Percentiles rank a stretch among this genome's conserved stretches.
Evolutionary conservation across 192 early-diverging fungal genomes (phyloP).

Genomic region (Entomortierella chlamydospora): DNA sequence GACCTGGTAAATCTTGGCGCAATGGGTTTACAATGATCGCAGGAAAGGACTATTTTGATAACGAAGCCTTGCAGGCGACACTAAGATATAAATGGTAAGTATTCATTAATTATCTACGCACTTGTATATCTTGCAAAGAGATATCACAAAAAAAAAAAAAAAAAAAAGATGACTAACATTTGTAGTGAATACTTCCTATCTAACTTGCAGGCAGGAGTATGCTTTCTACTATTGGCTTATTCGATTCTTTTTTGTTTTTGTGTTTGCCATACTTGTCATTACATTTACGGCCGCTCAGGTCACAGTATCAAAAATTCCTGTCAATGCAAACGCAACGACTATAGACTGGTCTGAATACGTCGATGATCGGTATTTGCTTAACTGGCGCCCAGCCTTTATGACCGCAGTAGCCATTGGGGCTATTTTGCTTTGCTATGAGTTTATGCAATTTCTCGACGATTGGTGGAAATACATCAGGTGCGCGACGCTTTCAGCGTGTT

Average conservation of each 20-base stretch:
- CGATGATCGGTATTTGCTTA: constrained; percentile 7
- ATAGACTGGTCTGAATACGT: too few relatives aligned
- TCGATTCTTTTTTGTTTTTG: constrained; percentile 7
- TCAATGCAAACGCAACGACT: background rate
- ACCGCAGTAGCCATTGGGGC: constrained; percentile 3
- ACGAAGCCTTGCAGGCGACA: constrained; percentile 40
- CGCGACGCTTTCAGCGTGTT: background rate
- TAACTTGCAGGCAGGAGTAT: constrained; percentile 27
- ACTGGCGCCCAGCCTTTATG: constrained; percentile 12
- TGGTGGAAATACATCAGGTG: constrained; percentile 30
- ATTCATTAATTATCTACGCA: too few relatives aligned
- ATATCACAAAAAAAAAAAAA: too few relatives aligned
- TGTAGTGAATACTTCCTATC: background rate
- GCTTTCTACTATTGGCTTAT: constrained; percentile 21
- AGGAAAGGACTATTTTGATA: constrained; percentile 45
- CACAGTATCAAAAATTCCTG: background rate
- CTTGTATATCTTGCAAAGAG: too few relatives aligned
- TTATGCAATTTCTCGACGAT: constrained; percentile 2
- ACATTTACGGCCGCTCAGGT: constrained; percentile 24
- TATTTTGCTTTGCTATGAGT: constrained; percentile 10
- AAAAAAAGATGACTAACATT: too few relatives aligned
- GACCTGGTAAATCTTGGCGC: constrained; percentile 8
- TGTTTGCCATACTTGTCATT: constrained; percentile 15
- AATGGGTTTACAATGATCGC: constrained; percentile 23
- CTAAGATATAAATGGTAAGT: constrained; percentile 40